Conservation (phyloP, 169 alveolate genomes). For the Theileria orientalis region DNA sequence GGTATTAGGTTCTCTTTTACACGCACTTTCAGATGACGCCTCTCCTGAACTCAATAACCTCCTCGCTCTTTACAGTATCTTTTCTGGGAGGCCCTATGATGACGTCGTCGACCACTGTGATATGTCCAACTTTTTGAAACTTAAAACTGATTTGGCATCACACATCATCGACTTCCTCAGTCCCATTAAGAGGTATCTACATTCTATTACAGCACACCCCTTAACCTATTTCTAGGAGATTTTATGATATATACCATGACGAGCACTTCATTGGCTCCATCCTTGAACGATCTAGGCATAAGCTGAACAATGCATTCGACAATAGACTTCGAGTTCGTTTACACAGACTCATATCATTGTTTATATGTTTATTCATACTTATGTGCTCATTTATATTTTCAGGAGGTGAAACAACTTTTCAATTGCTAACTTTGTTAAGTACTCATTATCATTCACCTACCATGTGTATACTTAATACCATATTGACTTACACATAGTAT, state of each 20-base stretch:
- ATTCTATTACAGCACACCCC: too few species aligned
- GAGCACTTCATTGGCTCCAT: constrained; percentile 12
- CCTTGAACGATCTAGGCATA: constrained; percentile 2
- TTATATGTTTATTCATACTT: too few species aligned
- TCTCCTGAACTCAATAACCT: constrained; percentile 50
- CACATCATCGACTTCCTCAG: constrained; percentile 7
- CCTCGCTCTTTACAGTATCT: constrained; percentile 25
- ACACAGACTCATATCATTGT: too few species aligned
- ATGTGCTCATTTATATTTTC: too few species aligned
- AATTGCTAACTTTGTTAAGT: not conserved
- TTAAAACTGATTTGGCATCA: constrained; percentile 27
- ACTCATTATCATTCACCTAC: not conserved
- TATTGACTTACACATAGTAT: too few species aligned
- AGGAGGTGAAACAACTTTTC: constrained; percentile 28
- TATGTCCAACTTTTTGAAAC: constrained; percentile 4
- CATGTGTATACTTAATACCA: too few species aligned
- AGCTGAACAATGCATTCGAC: constrained; percentile 7
- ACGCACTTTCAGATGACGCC: not conserved
- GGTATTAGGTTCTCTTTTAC: not conserved
- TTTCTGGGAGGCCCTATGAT: constrained; percentile 17
- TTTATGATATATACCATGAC: constrained; percentile 20
- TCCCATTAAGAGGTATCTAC: constrained; percentile 27
- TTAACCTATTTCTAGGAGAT: constrained; percentile 26
- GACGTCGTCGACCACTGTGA: not conserved
- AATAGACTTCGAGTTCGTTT: not conserved